Conservation (phyloP, 2,329 filamentous ascomycete species). For the Myriosclerotinia curreyana region DNA sequence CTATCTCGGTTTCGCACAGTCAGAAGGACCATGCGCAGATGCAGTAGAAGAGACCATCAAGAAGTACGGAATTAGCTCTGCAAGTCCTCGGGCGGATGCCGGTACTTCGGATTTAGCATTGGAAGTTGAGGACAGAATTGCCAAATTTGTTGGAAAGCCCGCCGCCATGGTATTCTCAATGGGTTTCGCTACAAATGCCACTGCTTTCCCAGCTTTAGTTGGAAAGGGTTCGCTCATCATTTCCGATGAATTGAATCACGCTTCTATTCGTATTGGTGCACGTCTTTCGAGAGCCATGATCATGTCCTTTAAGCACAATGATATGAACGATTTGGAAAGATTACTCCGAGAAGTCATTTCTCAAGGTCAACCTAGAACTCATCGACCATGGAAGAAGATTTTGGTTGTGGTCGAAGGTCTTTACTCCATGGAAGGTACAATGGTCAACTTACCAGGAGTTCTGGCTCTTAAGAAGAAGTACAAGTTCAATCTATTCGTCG, state of each 20-base stretch:
- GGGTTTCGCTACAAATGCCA: constrained; percentile 96
- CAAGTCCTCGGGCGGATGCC: constrained; percentile 76
- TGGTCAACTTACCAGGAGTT: constrained; percentile 94
- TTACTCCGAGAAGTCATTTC: constrained; percentile 89
- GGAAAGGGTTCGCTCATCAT: constrained; percentile 92
- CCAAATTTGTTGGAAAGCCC: constrained; percentile 89
- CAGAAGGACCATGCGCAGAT: constrained; percentile 93
- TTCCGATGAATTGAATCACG: constrained; percentile 96
- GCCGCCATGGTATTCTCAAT: constrained; percentile 97
- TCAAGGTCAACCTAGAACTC: constrained; percentile 95
- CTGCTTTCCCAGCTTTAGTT: constrained; percentile 86
- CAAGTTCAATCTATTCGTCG: constrained; percentile 94
- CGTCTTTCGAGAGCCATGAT: constrained; percentile 94
- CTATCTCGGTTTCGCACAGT: constrained; percentile 97
- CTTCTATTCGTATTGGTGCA: constrained; percentile 92
- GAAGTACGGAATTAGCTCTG: constrained; percentile 79
- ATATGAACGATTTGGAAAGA: constrained; percentile 83
- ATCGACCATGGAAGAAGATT: constrained; percentile 99
- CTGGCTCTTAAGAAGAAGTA: constrained; percentile 87
- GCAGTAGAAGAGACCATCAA: constrained; percentile 81
- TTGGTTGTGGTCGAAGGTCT: constrained; percentile 92
- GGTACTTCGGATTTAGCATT: constrained; percentile 84
- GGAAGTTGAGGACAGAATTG: constrained; percentile 87
- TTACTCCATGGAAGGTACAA: constrained; percentile 99
- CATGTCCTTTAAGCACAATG: constrained; percentile 95